Base-by-base conservation (phyloP, 768 basidiomycete species). In the Hydnomerulius pinastri region DNA sequence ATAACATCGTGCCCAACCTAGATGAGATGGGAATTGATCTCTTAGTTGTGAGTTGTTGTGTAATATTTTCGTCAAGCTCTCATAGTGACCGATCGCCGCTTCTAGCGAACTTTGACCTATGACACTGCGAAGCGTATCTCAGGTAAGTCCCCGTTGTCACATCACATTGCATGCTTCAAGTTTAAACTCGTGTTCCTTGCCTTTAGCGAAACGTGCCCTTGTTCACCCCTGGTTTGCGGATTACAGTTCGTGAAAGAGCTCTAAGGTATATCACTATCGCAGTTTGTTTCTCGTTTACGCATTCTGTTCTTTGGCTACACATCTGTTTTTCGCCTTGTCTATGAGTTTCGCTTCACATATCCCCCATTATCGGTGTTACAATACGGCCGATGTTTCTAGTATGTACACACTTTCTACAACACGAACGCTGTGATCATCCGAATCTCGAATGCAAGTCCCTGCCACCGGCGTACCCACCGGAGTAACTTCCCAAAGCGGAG, bases 121-220 rank as follows among this genome's bases (percentile, higher is more conserved):
- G 93, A 98, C 68, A 89, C 91, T 0, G 85, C 92, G 21, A 88
- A 88, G 64, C 87, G 94, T 38, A 93, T 98, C 64, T 97, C 94
- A 43, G 92, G 92, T 91, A 64, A 56, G 82, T 64, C 12, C 37
- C 20, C 17, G 13, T 25, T 17, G 10, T 48, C 43, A 10, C 20
- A 23, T 48, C 43, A 10, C 20, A 23, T 24, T 30, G 6, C 12
- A 21, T 13, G 8, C n/a, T 25, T 43, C 28, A 28, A 38, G 36
- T 43, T 25, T 33, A 8, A 38, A 27, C n/a, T 38, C 24, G 23
- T 55, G 30, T 37, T 53, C 42, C 39, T 35, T 47, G 39, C 23
- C 36, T 30, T 7, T 38, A 80, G 85, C 85, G 41, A 85, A 85
- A 70, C 80, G 85, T 53, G 78, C 75, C 4, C 69, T 80, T 6